Base-by-base conservation (phyloP, 331 rosid species). In the Acacia pycnantha region DNA sequence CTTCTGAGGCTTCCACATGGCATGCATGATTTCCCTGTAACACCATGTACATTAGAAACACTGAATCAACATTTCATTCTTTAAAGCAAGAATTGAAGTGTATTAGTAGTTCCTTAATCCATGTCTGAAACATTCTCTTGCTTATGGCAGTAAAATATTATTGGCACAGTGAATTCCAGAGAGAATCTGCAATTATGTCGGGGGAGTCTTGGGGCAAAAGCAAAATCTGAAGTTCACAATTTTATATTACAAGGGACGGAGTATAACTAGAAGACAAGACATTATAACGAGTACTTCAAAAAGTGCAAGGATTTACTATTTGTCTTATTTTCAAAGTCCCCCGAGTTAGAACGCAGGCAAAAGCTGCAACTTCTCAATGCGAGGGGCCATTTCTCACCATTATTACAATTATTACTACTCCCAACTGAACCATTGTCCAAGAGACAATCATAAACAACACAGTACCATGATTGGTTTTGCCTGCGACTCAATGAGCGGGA, bases 1-100 rank as follows among this genome's bases (percentile, higher is more conserved):
- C 82, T 93, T 96, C 83, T 89, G 95, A 77, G 98, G 99, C 88
- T 91, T 96, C 98, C 98, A 96, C 99, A 96, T 96, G 75, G 99
- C 99, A 88, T 96, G 94, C 99, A 96, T 96, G 84, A 96, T 93
- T 89, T 96, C 99, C 91, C 99, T 95, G 88, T 46, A 50, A 77
- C 65, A 6, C 84, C 84, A 82, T 64, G 65, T 15, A 18, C 24
- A 15, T 29, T 74, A 50, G 81, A 73, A 50, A 83, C 51, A 53
- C 15, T 56, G 24, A 35, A 83, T 77, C 62, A 72, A 56, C 75
- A 65, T 24, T 41, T 1, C 82, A 70, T 68, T 47, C 48, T 66
- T 18, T 9, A 53, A 53, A 53, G 61, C 26, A 21, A 53, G 11
- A 19, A 53, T 47, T 18, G 59, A 53, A 26, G 26, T 11, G 53